A percentile compares a stretch with the other conserved stretches of the same genome.
Conservation (phyloP, 345 rosid genomes). For the Diplotaxis tenuifolia region DNA sequence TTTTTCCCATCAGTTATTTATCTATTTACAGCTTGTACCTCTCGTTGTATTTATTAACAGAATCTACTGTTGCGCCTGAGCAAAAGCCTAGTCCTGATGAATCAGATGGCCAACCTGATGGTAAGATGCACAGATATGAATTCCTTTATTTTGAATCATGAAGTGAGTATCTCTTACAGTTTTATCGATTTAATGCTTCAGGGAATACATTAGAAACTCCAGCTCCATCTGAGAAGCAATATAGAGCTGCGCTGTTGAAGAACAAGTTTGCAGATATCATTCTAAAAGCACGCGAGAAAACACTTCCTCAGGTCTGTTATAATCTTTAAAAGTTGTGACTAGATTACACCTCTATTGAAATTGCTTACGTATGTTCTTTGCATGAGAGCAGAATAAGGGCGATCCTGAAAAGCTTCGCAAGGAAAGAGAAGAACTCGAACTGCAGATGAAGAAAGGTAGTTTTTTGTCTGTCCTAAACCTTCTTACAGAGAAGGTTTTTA, state of each 20-base stretch:
- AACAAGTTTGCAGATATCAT: constrained; percentile 93
- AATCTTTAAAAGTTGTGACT: too few species aligned
- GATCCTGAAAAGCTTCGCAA: constrained; percentile 80
- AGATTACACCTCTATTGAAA: too few species aligned
- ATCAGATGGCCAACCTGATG: constrained; percentile 62
- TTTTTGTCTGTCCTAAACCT: background rate
- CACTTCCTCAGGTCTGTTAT: constrained; percentile 72
- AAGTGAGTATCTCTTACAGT: constrained; percentile 42
- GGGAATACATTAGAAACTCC: constrained; percentile 73
- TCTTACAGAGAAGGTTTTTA: background rate
- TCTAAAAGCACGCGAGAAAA: constrained; percentile 85
- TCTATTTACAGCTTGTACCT: constrained; percentile 1
- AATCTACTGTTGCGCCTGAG: constrained; percentile 55
- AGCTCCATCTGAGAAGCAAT: constrained; percentile 72
- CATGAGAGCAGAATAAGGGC: constrained; percentile 54
- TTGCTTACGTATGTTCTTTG: constrained; percentile 13
- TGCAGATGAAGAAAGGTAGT: constrained; percentile 71
- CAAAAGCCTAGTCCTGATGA: constrained; percentile 55
- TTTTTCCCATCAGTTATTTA: background rate
- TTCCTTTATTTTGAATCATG: constrained; percentile 29
- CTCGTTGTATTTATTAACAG: constrained; percentile 42
- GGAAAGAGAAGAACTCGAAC: constrained; percentile 85
- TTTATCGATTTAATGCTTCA: constrained; percentile 41
- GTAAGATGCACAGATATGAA: constrained; percentile 50
- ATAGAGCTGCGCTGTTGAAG: constrained; percentile 80